A percentile compares a stretch with the other conserved stretches of the same genome.
Evolutionary conservation across 768 basidiomycete genomes (phyloP).

Genomic region (Lyophyllum decastes): DNA sequence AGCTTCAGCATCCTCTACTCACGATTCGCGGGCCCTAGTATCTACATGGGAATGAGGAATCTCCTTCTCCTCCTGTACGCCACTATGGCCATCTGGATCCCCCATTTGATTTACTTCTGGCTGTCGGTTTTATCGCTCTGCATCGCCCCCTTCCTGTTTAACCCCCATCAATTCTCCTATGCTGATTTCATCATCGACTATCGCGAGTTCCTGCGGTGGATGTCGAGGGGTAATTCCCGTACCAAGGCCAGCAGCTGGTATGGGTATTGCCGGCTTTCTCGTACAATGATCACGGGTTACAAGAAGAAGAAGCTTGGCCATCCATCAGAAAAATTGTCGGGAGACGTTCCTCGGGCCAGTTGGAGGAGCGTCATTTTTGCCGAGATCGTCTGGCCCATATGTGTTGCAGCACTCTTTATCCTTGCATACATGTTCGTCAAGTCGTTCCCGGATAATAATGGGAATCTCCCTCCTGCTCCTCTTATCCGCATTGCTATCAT

Average conservation of each 20-base stretch:
- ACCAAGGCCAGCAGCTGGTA: conserved; percentile 99
- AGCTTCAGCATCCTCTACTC: conserved; percentile 97
- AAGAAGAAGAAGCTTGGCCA: conserved; percentile 99
- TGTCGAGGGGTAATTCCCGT: conserved; percentile 97
- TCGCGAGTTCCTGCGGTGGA: conserved; percentile 97
- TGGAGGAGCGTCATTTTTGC: conserved; percentile 85
- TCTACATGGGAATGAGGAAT: conserved; percentile 98
- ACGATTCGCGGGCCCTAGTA: conserved; percentile 98
- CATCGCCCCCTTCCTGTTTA: conserved; percentile 97
- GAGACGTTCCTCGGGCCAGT: conserved; percentile 88
- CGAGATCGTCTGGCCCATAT: conserved; percentile 82
- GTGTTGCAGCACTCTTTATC: conserved; percentile 73
- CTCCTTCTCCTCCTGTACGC: conserved; percentile 87
- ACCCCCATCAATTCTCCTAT: conserved; percentile 99
- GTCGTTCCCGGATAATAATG: conserved; percentile 73
- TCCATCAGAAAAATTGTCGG: conserved; percentile 95
- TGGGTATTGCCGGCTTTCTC: conserved; percentile 95
- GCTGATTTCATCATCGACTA: conserved; percentile 99
- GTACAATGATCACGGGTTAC: conserved; percentile 98
- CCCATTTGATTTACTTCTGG: conserved; percentile 99
- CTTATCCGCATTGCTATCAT: conserved; percentile 89
- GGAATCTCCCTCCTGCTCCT: conserved; percentile 73
- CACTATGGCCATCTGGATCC: conserved; percentile 90
- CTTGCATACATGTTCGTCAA: conserved; percentile 93
- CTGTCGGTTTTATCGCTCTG: conserved; percentile 93